Percentiles rank a stretch among this genome's conserved stretches.
These are phyloP conservation scores for Hordeum marinum DNA, from an alignment of 176 grass and related monocot species.

Conservation along the genomic window DNA sequence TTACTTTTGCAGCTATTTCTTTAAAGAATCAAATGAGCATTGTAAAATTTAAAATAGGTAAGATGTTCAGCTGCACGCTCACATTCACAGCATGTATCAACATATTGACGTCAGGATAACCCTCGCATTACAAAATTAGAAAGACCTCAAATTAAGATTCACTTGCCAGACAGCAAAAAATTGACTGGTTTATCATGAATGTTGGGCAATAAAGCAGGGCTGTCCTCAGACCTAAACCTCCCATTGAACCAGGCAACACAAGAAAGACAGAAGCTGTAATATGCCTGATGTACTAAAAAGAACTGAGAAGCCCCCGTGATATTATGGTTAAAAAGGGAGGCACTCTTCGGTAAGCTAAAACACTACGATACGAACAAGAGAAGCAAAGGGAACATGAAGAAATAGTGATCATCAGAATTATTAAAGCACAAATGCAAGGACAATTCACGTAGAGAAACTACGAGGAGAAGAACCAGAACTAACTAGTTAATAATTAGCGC, in stretches of 20 bases:
- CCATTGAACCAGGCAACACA: not conserved
- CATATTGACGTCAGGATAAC: not conserved
- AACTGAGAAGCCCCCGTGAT: not conserved
- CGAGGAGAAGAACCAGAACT: not conserved
- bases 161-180: not conserved
- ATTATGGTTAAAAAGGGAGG: not conserved
- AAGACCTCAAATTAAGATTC: not conserved
- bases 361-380: not conserved
- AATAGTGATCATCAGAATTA: not conserved
- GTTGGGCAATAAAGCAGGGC: not conserved
- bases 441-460: not conserved
- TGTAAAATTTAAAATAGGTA: not conserved
- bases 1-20: not conserved
- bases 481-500: not conserved
- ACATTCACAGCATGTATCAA: not conserved
- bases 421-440: not conserved
- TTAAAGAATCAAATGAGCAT: not conserved
- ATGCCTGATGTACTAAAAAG: not conserved
- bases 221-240: not conserved
- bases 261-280: not conserved
- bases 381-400: not conserved
- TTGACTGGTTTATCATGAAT: not conserved
- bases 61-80: not conserved
- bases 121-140: not conserved
- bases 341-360: not conserved